Percentiles rank a stretch among this genome's conserved stretches.
Evolutionary conservation across 2,329 filamentous ascomycete species (phyloP).

Genomic region (Colletotrichum somersetense): DNA sequence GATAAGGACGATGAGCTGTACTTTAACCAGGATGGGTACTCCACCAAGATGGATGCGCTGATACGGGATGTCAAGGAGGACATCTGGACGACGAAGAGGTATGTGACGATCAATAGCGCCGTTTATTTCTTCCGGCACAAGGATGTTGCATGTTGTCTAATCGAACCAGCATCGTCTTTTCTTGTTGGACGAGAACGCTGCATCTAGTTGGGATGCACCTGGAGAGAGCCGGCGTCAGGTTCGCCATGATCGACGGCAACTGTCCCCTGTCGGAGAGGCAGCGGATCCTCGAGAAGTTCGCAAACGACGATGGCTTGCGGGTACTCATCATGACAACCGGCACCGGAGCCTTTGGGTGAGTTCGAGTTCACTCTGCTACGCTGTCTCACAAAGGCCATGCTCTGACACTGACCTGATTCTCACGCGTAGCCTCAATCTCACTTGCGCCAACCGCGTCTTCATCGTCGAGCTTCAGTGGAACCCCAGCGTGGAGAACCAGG

Average conservation of each 20-base stretch:
- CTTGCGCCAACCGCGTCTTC: constrained; percentile 61
- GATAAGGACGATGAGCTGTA: constrained; percentile 44
- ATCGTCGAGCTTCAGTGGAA: constrained; percentile 69
- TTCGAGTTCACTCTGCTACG: not conserved
- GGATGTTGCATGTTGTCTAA: not conserved
- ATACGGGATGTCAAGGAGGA: constrained; percentile 48
- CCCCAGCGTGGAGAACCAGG: constrained; percentile 64
- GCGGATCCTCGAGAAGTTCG: constrained; percentile 55
- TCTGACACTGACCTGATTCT: not conserved
- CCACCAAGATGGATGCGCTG: constrained; percentile 51
- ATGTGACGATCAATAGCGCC: constrained; percentile 2
- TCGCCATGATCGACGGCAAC: constrained; percentile 60
- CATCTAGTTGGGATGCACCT: constrained; percentile 53
- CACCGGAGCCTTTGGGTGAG: constrained; percentile 63
- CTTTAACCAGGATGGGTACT: constrained; percentile 47
- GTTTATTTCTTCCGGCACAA: not conserved
- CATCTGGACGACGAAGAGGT: constrained; percentile 47
- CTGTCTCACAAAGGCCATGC: not conserved
- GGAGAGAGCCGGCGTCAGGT: constrained; percentile 45
- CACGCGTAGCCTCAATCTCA: constrained; percentile 58
- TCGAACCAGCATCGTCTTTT: constrained; percentile 58
- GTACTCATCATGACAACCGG: constrained; percentile 67
- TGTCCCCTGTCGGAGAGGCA: constrained; percentile 53
- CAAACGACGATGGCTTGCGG: constrained; percentile 41
- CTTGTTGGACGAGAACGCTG: constrained; percentile 59